Base-by-base conservation (phyloP, 306 rosid species). In the Lablab purpureus region DNA sequence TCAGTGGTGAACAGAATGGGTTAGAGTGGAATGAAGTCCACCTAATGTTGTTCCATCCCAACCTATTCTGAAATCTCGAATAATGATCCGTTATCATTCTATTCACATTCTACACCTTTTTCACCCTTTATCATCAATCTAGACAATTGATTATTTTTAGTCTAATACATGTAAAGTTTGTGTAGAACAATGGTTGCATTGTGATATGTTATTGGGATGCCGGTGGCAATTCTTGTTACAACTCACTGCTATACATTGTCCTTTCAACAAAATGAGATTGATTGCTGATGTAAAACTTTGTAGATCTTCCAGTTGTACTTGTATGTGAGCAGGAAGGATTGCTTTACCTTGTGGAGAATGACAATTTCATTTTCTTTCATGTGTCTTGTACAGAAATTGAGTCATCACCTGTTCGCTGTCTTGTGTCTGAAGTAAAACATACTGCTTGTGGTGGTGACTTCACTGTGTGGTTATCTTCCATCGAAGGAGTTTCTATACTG, bases 401-500 rank as follows among this genome's bases (percentile, higher is more conserved):
- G 86, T 67, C 87, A 27, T 90, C 94, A 45, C 98, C 98, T 56
- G 88, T 93, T 80, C 94, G 93, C 74, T 91, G 99, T 91, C 93
- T 86, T 43, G 98, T 95, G 71, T 84, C 96, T 76, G 97, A 91
- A 17, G 99, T 91, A 40, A 91, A 55, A 54, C 83, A 43, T 85
- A 83, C 90, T 76, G 81, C 94, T 50, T 93, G 99, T 71, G 98
- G 99, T 18, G 94, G 86, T 69, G 99, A 95, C 45, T 95, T 95
- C 81, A 89, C 99, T 50, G 96, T 85, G 78, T 95, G 98, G 98
- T 80, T 95, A 77, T 87, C 98, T 84, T 90, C 92, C 4, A 75
- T 82, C 82, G 99, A 93, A 90, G 99, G 98, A 84, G 79, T 97
- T 88, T 87, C 98, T 84, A 93, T 93, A 88, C 86, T 91, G 98